phyloP scores from a whole-genome alignment of 2,329 filamentous ascomycete genomes.

The Fusarium marasasianum region DNA sequence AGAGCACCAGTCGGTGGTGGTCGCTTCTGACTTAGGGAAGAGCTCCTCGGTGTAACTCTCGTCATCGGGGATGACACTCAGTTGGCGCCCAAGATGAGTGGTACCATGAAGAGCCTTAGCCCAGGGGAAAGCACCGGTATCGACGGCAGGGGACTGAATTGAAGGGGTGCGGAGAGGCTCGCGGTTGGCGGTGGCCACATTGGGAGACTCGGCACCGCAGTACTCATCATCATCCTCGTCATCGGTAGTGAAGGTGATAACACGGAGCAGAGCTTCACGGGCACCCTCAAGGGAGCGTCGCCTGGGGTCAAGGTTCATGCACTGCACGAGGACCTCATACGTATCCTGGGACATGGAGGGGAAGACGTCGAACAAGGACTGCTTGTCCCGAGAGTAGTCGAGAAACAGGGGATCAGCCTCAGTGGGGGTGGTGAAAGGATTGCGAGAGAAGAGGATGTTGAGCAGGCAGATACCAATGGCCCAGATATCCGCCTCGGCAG shows the following conservation, averaged over 20 bases:
- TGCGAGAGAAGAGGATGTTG: constrained; percentile 96
- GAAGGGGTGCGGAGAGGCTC: constrained; percentile 96
- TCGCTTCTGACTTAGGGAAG: constrained; percentile 80
- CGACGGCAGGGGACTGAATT: constrained; percentile 85
- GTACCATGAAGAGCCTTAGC: constrained; percentile 86
- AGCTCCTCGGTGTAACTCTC: constrained; percentile 85
- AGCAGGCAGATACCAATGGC: constrained; percentile 95
- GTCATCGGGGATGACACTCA: constrained; percentile 86
- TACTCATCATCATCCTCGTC: constrained; percentile 95
- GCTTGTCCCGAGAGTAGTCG: constrained; percentile 92
- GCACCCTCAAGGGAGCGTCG: constrained; percentile 85
- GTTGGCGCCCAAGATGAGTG: constrained; percentile 78
- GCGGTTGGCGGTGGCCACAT: constrained; percentile 85
- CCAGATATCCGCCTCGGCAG: constrained; percentile 95
- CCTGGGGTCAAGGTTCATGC: constrained; percentile 88
- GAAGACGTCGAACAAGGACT: constrained; percentile 97
- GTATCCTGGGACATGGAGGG: constrained; percentile 99
- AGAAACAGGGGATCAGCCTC: constrained; percentile 92
- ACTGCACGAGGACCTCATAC: constrained; percentile 90
- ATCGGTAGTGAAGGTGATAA: constrained; percentile 91
- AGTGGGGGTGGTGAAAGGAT: constrained; percentile 91
- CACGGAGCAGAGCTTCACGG: constrained; percentile 79
- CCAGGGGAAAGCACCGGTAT: constrained; percentile 91
- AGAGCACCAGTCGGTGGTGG: constrained; percentile 80
- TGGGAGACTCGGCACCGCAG: constrained; percentile 81